phyloP scores from a whole-genome alignment of 139 green algal genomes.

The Coelastrella sp. region DNA sequence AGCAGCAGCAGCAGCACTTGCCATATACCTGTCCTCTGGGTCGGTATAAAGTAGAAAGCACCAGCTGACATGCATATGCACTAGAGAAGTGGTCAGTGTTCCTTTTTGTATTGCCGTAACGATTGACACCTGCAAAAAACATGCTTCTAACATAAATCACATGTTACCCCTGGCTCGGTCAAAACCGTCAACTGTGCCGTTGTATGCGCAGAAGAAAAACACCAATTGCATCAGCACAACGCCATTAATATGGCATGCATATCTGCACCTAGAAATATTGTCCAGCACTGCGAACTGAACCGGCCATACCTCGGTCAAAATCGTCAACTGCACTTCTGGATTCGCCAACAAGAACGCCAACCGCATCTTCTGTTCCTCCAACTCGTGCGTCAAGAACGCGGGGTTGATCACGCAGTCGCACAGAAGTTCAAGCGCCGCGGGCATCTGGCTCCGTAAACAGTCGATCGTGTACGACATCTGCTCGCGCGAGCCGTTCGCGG shows the following conservation, averaged over 20 bases:
- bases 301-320: constrained; percentile 61
- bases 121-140: no score
- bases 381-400: constrained; percentile 49
- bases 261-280: neutral
- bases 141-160: no score
- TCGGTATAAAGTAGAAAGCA: no score
- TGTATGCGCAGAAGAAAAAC: no score
- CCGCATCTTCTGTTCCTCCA: constrained; percentile 68
- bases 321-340: constrained; percentile 64
- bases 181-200: no score
- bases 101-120: no score
- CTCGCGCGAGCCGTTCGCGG: constrained; percentile 84
- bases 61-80: no score
- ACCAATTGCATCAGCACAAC: neutral
- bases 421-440: constrained; percentile 93
- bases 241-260: no score
- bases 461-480: constrained; percentile 96
- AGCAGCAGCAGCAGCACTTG: no score
- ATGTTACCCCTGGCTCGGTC: no score
- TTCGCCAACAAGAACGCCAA: constrained; percentile 55
- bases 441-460: constrained; percentile 79
- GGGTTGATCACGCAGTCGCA: constrained; percentile 92
- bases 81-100: no score
- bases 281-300: neutral
- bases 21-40: no score